Evolutionary conservation across 1,139 yeast species (phyloP).

Genomic region (Hyphopichia buzzinii): DNA sequence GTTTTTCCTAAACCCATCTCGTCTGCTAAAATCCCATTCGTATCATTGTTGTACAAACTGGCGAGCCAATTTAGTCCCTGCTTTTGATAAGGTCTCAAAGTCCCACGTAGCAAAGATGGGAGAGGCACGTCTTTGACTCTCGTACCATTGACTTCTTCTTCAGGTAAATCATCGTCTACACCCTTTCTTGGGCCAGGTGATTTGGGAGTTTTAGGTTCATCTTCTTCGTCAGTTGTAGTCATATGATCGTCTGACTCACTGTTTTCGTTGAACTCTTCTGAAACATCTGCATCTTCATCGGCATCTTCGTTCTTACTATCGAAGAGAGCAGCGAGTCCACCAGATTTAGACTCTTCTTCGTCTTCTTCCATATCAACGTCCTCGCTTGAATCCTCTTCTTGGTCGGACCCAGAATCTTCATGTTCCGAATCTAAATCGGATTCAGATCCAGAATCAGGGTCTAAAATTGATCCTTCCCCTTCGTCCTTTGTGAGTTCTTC

Average conservation of each 20-base stretch:
- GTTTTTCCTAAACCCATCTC: slow-evolving; percentile 99
- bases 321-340: slow-evolving; percentile 23
- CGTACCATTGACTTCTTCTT: slow-evolving; percentile 43
- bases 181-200: slow-evolving; percentile 10
- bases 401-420: slow-evolving; percentile 10
- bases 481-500: slow-evolving; percentile 16
- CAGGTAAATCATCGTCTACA: slow-evolving; percentile 20
- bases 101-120: slow-evolving; percentile 74
- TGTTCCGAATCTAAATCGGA: slow-evolving; percentile 10
- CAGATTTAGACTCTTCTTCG: slow-evolving; percentile 7
- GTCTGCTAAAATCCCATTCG: slow-evolving; percentile 96
- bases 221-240: slow-evolving; percentile 24
- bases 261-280: slow-evolving; percentile 12
- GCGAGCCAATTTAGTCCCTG: slow-evolving; percentile 98
- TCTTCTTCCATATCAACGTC: not conserved
- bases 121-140: slow-evolving; percentile 67
- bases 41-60: slow-evolving; percentile 84
- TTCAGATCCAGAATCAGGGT: slow-evolving; percentile 11
- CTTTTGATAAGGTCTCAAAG: slow-evolving; percentile 86
- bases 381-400: slow-evolving; percentile 5
- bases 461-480: slow-evolving; percentile 14
- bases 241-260: slow-evolving; percentile 22
- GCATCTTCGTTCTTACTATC: slow-evolving; percentile 10
- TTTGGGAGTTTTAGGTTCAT: slow-evolving; percentile 27
- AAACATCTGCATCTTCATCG: slow-evolving; percentile 7